These are phyloP conservation scores for Euphorbia celastroides DNA, from an alignment of 441 rosid species.

Conservation along the genomic window DNA sequence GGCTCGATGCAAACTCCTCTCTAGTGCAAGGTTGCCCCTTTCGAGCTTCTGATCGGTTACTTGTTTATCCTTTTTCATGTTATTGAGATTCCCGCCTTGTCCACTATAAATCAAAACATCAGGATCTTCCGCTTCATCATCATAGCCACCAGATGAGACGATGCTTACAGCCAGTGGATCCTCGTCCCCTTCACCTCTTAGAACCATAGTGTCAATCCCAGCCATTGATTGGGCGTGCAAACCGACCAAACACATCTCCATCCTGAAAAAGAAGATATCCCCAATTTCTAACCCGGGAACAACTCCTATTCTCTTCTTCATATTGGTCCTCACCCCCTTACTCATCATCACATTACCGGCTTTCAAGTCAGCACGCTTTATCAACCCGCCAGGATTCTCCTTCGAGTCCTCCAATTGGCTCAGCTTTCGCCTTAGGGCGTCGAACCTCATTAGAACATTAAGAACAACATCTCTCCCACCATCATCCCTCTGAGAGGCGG, in stretches of 20 bases:
- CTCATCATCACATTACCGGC: constrained; percentile 51
- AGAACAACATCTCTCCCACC: constrained; percentile 48
- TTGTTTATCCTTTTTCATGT: constrained; percentile 36
- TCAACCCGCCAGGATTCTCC: constrained; percentile 30
- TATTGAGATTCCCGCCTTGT: constrained; percentile 59
- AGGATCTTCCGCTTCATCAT: constrained; percentile 63
- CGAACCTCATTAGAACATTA: constrained; percentile 45
- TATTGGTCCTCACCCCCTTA: constrained; percentile 61
- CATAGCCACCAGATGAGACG: constrained; percentile 79
- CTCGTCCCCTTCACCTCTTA: constrained; percentile 47
- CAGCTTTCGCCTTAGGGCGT: constrained; percentile 53
- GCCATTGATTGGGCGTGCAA: constrained; percentile 85
- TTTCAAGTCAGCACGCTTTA: constrained; percentile 53
- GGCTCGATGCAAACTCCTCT: constrained; percentile 65
- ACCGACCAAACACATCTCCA: constrained; percentile 81
- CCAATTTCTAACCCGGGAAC: constrained; percentile 79
- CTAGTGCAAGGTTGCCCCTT: constrained; percentile 91
- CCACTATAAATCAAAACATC: constrained; percentile 79
- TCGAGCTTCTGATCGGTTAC: constrained; percentile 76
- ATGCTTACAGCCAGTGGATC: constrained; percentile 81
- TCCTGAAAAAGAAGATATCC: constrained; percentile 72
- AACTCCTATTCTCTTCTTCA: constrained; percentile 56
- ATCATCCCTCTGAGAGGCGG: constrained; percentile 37
- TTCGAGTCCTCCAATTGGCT: constrained; percentile 53
- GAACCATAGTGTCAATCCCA: constrained; percentile 73